phyloP scores from a whole-genome alignment of 352 stramenopile species.

The Phytophthora citrophthora region DNA sequence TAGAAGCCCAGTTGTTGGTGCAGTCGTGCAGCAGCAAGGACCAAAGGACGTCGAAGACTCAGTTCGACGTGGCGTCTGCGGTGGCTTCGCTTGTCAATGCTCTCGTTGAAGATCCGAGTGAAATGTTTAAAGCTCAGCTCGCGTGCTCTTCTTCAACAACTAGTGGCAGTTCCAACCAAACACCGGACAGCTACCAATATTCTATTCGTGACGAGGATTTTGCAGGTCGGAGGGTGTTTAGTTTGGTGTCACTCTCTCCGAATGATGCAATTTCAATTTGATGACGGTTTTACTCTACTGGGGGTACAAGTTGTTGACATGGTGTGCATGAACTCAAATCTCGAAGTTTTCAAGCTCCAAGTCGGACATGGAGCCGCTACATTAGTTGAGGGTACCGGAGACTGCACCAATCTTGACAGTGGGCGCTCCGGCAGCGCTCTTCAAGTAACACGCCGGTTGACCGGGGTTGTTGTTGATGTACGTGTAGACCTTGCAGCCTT shows the following conservation, averaged over 20 bases:
- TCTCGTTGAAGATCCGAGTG: constrained; percentile 39
- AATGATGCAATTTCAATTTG: constrained; percentile 29
- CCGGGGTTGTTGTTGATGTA: constrained; percentile 50
- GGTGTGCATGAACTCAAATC: not conserved
- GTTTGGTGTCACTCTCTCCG: constrained; percentile 27
- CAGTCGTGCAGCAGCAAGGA: constrained; percentile 11
- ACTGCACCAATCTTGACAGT: constrained; percentile 33
- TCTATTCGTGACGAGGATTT: constrained; percentile 14
- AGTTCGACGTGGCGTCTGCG: constrained; percentile 31
- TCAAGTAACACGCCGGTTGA: constrained; percentile 35
- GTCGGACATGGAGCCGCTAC: too few relatives aligned
- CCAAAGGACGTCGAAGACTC: constrained; percentile 4
- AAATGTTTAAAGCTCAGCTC: constrained; percentile 48
- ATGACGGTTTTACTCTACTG: not conserved
- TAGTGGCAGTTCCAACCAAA: constrained; percentile 11
- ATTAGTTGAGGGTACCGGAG: constrained; percentile 43
- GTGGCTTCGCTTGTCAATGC: constrained; percentile 45
- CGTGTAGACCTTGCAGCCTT: constrained; percentile 50
- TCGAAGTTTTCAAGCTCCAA: too few relatives aligned
- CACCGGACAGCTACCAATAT: constrained; percentile 17
- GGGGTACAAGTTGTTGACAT: not conserved
- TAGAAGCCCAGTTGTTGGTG: constrained; percentile 49
- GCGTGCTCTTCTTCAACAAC: constrained; percentile 15
- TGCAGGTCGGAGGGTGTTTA: constrained; percentile 13
- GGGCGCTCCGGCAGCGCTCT: constrained; percentile 31